Evolutionary conservation across 495 filamentous ascomycete species (phyloP), one percentile per base, ranked within the genome.

Genomic region (Glonium stellatum): DNA sequence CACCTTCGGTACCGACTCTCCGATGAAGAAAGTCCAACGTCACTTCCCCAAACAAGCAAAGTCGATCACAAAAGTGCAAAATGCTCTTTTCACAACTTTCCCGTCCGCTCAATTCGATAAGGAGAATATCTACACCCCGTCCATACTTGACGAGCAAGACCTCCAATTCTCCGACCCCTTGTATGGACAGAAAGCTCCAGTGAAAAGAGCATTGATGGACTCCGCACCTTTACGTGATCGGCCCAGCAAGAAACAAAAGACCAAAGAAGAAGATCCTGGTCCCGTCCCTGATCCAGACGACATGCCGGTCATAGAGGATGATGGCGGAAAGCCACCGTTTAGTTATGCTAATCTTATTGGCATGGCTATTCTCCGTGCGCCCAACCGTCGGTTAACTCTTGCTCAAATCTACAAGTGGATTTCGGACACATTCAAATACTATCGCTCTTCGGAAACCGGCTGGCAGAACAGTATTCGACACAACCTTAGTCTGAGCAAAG

Each of bases 361-460:
- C 62, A 97, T 97, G 91, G 88, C 93, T 22, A 97, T 98, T 66
- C 76, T 97, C 19, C 85, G 93, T 42, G 88, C 93, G 5, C 84
- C 89, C 31, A 85, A 88, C 44, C 84, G 90, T 22, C 85, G 88
- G 41, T 76, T 98, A 52, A 97, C 93, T 1, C 79, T 98, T 1
- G 84, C 91, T n/a, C 92, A 97, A 70, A 98, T 98, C 62, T 98
- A 98, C 81, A 95, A 93, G 69, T 98, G 93, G 93, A 97, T 98
- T 59, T 90, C 89, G 0, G 90, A 97, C 69, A 93, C 87, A 4
- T 98, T 89, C 71, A 82, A 80, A 1, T 95, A 88, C 72, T 98
- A 97, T 76, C 84, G 84, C 57, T 82, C 83, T 18, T 80, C 84
- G 36, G 90, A 95, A 57, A 81, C 88, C 5, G 92, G 93, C 25